Evolutionary conservation across 108 stramenopile genomes (phyloP).

Genomic region (Bacterosira constricta): DNA sequence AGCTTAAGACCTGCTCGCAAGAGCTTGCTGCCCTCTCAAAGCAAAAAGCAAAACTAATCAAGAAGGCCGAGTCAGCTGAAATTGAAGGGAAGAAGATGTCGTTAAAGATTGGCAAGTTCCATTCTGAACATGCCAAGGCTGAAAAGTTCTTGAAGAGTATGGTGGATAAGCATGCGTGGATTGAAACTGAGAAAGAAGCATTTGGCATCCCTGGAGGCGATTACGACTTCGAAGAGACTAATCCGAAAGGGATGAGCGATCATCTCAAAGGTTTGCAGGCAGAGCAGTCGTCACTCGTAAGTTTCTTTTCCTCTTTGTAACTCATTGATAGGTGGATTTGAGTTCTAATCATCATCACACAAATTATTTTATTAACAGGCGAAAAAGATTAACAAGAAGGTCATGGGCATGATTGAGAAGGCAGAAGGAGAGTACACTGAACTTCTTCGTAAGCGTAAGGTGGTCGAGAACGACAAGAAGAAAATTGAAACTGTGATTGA

Average conservation of each 20-base stretch:
- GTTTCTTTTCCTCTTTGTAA: constrained; percentile 16
- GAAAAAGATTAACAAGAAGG: constrained; percentile 98
- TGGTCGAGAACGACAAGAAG: constrained; percentile 98
- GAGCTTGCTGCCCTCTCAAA: constrained; percentile 67
- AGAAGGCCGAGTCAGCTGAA: constrained; percentile 72
- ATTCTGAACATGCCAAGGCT: constrained; percentile 75
- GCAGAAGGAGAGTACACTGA: constrained; percentile 98
- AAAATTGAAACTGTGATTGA: constrained; percentile 97
- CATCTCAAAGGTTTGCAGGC: constrained; percentile 74
- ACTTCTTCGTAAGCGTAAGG: constrained; percentile 92
- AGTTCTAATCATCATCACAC: background rate
- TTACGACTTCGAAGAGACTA: constrained; percentile 90
- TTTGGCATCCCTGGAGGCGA: constrained; percentile 96
- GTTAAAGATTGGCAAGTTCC: constrained; percentile 64
- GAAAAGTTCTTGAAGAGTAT: constrained; percentile 74
- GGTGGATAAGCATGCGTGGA: constrained; percentile 91
- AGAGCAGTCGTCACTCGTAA: constrained; percentile 84
- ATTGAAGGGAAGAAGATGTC: constrained; percentile 91
- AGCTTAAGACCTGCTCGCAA: constrained; percentile 74
- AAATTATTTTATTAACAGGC: constrained; percentile 45
- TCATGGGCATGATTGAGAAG: constrained; percentile 99
- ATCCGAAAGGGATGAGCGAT: constrained; percentile 68
- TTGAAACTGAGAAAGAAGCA: constrained; percentile 88
- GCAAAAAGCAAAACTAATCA: constrained; percentile 55
- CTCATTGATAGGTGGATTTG: too few relatives aligned